phyloP scores from a whole-genome alignment of 441 rosid species.

The Pelargonium myrrhifolium region DNA sequence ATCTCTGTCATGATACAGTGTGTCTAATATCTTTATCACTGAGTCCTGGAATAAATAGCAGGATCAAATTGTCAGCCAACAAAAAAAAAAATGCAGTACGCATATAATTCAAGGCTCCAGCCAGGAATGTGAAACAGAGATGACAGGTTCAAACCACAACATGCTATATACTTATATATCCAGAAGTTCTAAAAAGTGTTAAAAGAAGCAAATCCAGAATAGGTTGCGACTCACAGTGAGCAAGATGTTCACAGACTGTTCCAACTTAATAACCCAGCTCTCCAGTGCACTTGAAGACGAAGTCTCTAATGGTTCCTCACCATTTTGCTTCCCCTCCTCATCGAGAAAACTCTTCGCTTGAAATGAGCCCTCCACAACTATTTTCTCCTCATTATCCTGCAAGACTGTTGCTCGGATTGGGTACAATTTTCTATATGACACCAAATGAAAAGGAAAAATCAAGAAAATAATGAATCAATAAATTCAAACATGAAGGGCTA shows the following conservation, averaged over 20 bases:
- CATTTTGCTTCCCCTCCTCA: constrained; percentile 19
- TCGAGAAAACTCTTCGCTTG: constrained; percentile 32
- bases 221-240: constrained; percentile 43
- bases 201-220: not conserved
- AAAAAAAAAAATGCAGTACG: not conserved
- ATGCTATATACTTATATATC: not conserved
- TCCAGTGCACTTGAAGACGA: constrained; percentile 39
- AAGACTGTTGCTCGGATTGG: constrained; percentile 46
- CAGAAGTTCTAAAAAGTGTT: not conserved
- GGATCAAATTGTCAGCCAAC: not conserved
- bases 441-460: not conserved
- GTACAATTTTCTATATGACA: constrained; percentile 28
- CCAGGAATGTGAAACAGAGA: not conserved
- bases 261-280: constrained; percentile 56
- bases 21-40: not conserved
- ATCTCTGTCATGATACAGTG: not conserved
- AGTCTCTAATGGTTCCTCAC: constrained; percentile 21
- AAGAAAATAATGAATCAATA: no score
- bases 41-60: not conserved
- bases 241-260: constrained; percentile 65
- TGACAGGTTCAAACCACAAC: not conserved
- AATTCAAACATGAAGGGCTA: not conserved
- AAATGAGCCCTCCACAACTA: constrained; percentile 58
- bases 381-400: constrained; percentile 60
- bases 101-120: not conserved